phyloP scores from a whole-genome alignment of 148 eudicot species.

The Spergularia marina region DNA sequence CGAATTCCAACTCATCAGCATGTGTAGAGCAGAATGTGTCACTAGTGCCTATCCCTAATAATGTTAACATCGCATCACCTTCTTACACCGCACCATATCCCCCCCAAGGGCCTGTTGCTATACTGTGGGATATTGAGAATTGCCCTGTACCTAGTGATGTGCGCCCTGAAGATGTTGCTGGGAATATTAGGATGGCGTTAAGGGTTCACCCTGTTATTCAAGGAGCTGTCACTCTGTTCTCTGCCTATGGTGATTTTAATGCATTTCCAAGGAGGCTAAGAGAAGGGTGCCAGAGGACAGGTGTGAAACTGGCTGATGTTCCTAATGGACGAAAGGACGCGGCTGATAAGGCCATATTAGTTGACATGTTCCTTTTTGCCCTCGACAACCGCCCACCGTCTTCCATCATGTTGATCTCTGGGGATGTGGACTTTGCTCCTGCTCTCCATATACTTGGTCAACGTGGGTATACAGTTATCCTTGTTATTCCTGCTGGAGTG shows the following conservation, averaged over 20 bases:
- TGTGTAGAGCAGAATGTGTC: conserved; percentile 36
- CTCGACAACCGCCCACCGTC: conserved; percentile 94
- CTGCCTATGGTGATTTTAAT: conserved; percentile 95
- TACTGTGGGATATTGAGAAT: conserved; percentile 98
- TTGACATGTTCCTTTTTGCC: conserved; percentile 98
- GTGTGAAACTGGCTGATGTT: conserved; percentile 88
- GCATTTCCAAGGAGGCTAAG: conserved; percentile 86
- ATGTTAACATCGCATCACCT: conserved; percentile 30
- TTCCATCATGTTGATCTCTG: conserved; percentile 87
- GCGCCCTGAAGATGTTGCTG: conserved; percentile 89
- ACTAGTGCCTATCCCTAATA: conserved; percentile 28
- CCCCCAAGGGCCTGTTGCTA: conserved; percentile 67
- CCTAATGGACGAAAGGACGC: conserved; percentile 98
- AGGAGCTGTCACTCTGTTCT: conserved; percentile 77
- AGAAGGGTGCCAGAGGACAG: conserved; percentile 97
- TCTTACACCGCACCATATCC: conserved; percentile 30
- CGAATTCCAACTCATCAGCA: conserved; percentile 35
- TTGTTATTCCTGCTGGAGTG: conserved; percentile 77
- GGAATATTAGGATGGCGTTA: conserved; percentile 89
- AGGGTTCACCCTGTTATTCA: conserved; percentile 76
- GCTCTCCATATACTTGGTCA: conserved; percentile 96
- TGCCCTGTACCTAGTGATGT: conserved; percentile 95
- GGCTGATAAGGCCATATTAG: conserved; percentile 96
- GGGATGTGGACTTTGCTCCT: conserved; percentile 97
- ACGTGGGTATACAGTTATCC: conserved; percentile 86